These are phyloP conservation scores for Datisca glomerata DNA, from an alignment of 306 rosid genomes.

Conservation along the genomic window DNA sequence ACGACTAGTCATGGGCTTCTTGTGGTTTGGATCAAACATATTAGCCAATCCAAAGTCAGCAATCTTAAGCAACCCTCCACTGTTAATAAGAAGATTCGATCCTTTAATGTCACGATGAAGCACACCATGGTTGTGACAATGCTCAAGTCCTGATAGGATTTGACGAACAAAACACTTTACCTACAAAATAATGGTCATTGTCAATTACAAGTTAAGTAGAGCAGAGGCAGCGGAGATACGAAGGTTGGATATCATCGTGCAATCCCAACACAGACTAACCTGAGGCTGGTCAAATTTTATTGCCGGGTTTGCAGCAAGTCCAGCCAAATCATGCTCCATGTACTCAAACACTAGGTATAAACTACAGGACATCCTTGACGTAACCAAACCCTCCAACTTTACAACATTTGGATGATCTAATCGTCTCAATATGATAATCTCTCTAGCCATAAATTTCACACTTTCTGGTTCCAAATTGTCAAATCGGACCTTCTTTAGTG, in stretches of 20 bases:
- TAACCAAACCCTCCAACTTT: conserved; percentile 64
- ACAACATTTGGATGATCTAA: conserved; percentile 66
- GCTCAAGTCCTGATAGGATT: conserved; percentile 62
- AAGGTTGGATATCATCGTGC: conserved; percentile 11
- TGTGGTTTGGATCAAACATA: conserved; percentile 48
- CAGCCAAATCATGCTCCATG: conserved; percentile 78
- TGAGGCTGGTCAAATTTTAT: conserved; percentile 55
- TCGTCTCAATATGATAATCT: conserved; percentile 50
- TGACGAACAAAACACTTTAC: conserved; percentile 62
- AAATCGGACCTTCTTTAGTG: conserved; percentile 68
- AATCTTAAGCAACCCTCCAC: conserved; percentile 52
- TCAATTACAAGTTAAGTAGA: too few relatives aligned
- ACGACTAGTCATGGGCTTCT: conserved; percentile 61
- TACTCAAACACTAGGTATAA: conserved; percentile 62
- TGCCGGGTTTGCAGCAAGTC: conserved; percentile 62
- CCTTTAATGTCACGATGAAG: conserved; percentile 83
- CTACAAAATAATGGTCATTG: conserved; percentile 36
- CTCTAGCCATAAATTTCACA: conserved; percentile 70
- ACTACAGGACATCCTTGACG: conserved; percentile 75
- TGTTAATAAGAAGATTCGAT: conserved; percentile 64
- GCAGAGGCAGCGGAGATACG: too few relatives aligned
- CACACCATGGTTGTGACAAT: conserved; percentile 44
- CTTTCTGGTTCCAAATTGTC: conserved; percentile 74
- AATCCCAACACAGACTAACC: conserved; percentile 43
- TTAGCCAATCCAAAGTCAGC: conserved; percentile 76